Conservation (phyloP, 1,284 basidiomycete genomes). For the Sparassis latifolia region DNA sequence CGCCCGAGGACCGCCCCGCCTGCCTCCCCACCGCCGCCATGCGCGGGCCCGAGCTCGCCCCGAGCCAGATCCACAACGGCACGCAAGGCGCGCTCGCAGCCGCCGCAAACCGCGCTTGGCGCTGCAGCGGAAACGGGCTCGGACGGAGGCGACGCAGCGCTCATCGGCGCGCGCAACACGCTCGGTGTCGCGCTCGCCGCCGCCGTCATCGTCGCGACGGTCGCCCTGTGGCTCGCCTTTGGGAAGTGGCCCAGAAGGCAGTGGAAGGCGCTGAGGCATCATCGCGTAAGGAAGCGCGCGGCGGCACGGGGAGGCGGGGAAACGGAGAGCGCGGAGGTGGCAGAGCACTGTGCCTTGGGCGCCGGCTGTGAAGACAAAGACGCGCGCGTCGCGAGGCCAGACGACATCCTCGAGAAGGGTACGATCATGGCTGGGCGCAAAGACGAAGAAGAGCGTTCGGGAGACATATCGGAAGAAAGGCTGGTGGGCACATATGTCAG, state of each 20-base stretch:
- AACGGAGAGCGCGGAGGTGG: neutral
- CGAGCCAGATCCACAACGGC: neutral
- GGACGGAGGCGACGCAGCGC: neutral
- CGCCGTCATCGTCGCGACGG: slow-evolving; percentile 18
- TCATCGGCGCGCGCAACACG: slow-evolving; percentile 14
- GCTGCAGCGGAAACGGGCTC: no score
- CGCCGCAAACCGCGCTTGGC: neutral
- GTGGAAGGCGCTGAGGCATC: slow-evolving; percentile 2
- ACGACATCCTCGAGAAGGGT: no score
- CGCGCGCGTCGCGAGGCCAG: no score
- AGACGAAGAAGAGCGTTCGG: no score
- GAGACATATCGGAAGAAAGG: no score
- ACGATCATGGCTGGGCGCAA: no score
- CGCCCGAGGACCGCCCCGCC: no score
- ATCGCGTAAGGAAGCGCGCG: no score
- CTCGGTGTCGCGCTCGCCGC: slow-evolving; percentile 26
- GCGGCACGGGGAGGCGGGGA: neutral
- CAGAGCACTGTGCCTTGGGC: no score
- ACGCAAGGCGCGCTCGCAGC: neutral
- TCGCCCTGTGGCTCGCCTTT: slow-evolving; percentile 25
- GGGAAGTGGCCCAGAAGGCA: slow-evolving; percentile 19
- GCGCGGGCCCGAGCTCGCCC: neutral
- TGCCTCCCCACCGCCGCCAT: neutral
- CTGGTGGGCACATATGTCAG: no score
- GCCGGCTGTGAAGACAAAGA: no score